These are phyloP conservation scores for Phytophthora cryptogea DNA, from an alignment of 352 stramenopile species.

Conservation along the genomic window DNA sequence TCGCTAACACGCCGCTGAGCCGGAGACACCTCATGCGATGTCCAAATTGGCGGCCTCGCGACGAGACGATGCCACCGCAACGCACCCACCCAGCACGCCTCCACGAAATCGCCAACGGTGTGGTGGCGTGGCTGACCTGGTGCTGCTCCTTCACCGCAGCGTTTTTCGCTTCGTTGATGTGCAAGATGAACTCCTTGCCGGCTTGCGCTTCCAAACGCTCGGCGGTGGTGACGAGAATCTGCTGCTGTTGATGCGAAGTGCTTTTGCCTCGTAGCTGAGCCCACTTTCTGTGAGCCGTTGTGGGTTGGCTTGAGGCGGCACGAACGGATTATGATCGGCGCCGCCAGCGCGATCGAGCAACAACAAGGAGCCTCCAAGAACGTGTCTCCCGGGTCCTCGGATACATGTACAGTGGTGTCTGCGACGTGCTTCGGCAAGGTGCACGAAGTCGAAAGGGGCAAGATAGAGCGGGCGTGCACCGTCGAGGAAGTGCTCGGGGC, in stretches of 20 bases:
- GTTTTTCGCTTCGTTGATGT: conserved; percentile 29
- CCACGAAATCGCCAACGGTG: conserved; percentile 1
- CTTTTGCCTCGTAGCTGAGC: conserved; percentile 8
- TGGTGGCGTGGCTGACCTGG: conserved; percentile 14
- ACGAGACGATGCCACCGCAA: conserved; percentile 6
- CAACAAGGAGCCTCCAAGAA: background rate
- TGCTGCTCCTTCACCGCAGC: conserved; percentile 15
- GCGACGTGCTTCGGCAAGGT: conserved; percentile 25
- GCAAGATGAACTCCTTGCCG: conserved; percentile 15
- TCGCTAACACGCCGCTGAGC: conserved; percentile 8
- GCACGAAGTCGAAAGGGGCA: conserved; percentile 20
- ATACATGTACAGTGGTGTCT: conserved; percentile 24
- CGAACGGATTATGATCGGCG: conserved; percentile 19
- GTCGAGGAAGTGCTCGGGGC: conserved; percentile 6
- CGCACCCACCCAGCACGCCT: background rate
- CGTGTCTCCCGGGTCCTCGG: conserved; percentile 6
- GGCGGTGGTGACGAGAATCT: conserved; percentile 13
- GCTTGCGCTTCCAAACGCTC: conserved; percentile 23
- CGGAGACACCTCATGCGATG: conserved; percentile 7
- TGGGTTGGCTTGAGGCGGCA: conserved; percentile 2
- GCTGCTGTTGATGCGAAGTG: conserved; percentile 12
- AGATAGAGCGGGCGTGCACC: conserved; percentile 29
- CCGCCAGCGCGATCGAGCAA: conserved; percentile 17
- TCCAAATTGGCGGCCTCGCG: conserved; percentile 4
- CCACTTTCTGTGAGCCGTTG: background rate